Conservation (phyloP, 257 asterid genomes). For the Capsicum baccatum region DNA sequence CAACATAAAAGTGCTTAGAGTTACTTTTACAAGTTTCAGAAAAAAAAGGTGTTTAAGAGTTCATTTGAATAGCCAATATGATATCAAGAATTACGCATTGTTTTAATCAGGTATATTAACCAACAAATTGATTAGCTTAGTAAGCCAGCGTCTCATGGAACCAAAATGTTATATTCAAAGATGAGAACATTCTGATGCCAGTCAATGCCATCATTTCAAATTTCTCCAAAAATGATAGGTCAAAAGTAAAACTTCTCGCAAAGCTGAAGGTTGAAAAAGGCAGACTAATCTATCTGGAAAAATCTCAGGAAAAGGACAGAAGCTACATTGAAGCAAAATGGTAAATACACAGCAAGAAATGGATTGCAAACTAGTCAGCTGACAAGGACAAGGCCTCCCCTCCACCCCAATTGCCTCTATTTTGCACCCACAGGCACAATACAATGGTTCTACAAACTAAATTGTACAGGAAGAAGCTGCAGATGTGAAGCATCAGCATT, state of each 20-base stretch:
- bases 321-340: slow-evolving; percentile 1
- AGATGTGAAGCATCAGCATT: neutral
- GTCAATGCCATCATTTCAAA: neutral
- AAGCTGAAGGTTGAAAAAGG: neutral
- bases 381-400: neutral
- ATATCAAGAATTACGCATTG: neutral
- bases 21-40: neutral
- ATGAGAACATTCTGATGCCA: neutral
- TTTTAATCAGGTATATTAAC: neutral
- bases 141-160: neutral
- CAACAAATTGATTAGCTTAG: neutral
- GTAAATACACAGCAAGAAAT: neutral
- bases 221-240: neutral
- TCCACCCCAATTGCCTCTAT: slow-evolving; percentile 11
- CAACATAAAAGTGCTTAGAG: neutral
- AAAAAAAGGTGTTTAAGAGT: neutral
- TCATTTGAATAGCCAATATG: neutral
- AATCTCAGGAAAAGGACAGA: neutral
- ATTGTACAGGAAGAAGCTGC: neutral
- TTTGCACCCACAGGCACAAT: slow-evolving; percentile 22
- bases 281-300: neutral
- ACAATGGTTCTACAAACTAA: neutral
- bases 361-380: neutral
- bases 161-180: neutral
- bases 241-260: neutral